Conservation (phyloP, 2,329 filamentous ascomycete genomes). For the Talaromyces pinophilus region DNA sequence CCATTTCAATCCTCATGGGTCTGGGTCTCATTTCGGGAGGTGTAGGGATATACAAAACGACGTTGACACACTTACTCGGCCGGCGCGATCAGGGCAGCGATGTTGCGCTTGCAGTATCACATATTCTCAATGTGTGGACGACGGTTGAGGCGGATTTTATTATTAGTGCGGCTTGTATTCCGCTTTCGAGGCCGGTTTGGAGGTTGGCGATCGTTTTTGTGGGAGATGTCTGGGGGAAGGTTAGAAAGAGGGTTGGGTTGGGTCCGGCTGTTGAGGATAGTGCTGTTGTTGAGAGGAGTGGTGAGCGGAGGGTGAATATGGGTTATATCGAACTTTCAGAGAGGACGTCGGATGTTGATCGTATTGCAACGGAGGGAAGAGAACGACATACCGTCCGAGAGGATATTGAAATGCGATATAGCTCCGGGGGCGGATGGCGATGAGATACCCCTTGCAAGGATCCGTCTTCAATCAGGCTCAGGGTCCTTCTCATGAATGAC, state of each 20-base stretch:
- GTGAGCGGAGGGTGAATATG: background rate
- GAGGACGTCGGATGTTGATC: background rate
- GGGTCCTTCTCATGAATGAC: background rate
- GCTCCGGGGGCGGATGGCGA: background rate
- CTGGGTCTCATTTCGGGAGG: constrained; percentile 8
- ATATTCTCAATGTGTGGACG: constrained; percentile 12
- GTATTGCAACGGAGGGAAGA: background rate
- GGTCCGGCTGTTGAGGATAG: background rate
- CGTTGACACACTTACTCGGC: background rate
- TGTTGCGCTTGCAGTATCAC: background rate
- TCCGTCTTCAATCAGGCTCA: background rate
- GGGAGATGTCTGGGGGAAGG: background rate
- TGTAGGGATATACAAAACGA: constrained; percentile 11
- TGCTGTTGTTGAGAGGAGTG: background rate
- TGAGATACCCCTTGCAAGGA: background rate
- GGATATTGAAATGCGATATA: constrained; percentile 3
- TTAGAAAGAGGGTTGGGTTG: background rate
- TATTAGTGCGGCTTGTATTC: constrained; percentile 10
- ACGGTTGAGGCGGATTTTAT: constrained; percentile 6
- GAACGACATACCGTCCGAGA: background rate
- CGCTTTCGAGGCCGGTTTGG: constrained; percentile 15
- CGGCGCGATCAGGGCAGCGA: background rate
- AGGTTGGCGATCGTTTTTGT: background rate
- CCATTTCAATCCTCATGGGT: constrained; percentile 12
- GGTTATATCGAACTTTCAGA: background rate